These are phyloP conservation scores for Globisporangium parvum DNA, from an alignment of 352 stramenopile genomes.

Conservation along the genomic window DNA sequence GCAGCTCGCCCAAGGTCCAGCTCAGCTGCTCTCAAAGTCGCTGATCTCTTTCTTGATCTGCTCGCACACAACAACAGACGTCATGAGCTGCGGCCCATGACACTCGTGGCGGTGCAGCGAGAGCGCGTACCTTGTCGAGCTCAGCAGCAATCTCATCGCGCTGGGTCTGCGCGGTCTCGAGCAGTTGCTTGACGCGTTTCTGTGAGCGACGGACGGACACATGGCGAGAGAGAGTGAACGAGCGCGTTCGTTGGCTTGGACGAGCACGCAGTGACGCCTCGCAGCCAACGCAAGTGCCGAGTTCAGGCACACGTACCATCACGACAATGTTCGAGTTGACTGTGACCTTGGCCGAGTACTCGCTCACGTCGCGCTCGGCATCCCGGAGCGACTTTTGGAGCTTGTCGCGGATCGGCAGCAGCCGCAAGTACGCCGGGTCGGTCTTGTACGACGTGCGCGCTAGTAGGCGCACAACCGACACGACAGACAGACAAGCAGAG, in stretches of 20 bases:
- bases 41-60: slow-evolving; percentile 37
- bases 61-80: neutral
- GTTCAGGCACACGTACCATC: slow-evolving; percentile 32
- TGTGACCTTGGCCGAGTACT: slow-evolving; percentile 58
- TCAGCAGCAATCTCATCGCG: slow-evolving; percentile 16
- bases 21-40: slow-evolving; percentile 39
- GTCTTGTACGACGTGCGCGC: slow-evolving; percentile 42
- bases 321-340: slow-evolving; percentile 79
- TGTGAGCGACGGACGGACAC: slow-evolving; percentile 18
- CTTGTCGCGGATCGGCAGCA: slow-evolving; percentile 52
- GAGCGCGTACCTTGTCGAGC: slow-evolving; percentile 33
- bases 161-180: slow-evolving; percentile 56
- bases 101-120: neutral
- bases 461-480: neutral
- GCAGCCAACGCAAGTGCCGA: neutral
- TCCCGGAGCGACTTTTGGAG: slow-evolving; percentile 69
- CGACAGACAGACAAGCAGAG: neutral
- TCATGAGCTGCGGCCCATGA: neutral
- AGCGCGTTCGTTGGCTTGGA: no score
- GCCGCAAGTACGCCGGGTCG: slow-evolving; percentile 57
- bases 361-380: slow-evolving; percentile 55
- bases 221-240: no score
- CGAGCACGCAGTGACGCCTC: no score
- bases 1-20: neutral
- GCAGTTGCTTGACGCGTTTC: slow-evolving; percentile 81